Percentiles rank a stretch among this genome's conserved stretches.
phyloP scores from a whole-genome alignment of 768 basidiomycete genomes.

The Rhizopogon rudus region DNA sequence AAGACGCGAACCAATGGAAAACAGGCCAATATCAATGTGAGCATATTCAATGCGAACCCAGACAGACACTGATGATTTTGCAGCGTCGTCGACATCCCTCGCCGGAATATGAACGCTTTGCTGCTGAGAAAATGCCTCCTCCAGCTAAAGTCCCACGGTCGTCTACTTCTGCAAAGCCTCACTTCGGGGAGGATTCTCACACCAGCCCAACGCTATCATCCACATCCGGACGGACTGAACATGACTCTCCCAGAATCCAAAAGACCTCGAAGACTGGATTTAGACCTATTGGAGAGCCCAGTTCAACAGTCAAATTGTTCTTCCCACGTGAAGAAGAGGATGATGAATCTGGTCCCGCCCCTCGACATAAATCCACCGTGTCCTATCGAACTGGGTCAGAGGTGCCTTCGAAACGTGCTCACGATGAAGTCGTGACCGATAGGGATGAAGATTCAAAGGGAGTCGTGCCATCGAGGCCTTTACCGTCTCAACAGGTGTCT shows the following conservation, averaged over 20 bases:
- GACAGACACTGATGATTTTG: constrained; percentile 7
- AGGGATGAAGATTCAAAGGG: constrained; percentile 13
- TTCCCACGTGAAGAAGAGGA: constrained; percentile 75
- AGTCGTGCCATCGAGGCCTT: neutral
- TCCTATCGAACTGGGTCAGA: constrained; percentile 11
- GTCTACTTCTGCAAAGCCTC: constrained; percentile 8
- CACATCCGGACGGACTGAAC: constrained; percentile 12
- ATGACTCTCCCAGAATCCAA: constrained; percentile 13
- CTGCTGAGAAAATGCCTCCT: constrained; percentile 30
- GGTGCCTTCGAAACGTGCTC: constrained; percentile 22
- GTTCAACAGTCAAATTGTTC: constrained; percentile 63
- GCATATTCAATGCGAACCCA: constrained; percentile 4
- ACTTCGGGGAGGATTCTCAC: constrained; percentile 13
- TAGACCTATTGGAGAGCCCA: constrained; percentile 57
- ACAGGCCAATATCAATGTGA: constrained; percentile 24
- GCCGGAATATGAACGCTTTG: constrained; percentile 16
- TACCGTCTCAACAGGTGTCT: constrained; percentile 2
- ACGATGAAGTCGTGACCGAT: constrained; percentile 16
- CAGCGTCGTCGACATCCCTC: constrained; percentile 17
- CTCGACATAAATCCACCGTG: constrained; percentile 11
- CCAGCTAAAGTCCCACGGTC: constrained; percentile 19
- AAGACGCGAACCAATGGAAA: constrained; percentile 33
- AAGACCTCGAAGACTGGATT: constrained; percentile 46
- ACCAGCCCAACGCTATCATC: constrained; percentile 4
- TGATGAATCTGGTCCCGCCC: constrained; percentile 18